Evolutionary conservation across 169 alveolate genomes (phyloP), one percentile per base, ranked within the genome.

Genomic region (Cryptosporidium baileyi): DNA sequence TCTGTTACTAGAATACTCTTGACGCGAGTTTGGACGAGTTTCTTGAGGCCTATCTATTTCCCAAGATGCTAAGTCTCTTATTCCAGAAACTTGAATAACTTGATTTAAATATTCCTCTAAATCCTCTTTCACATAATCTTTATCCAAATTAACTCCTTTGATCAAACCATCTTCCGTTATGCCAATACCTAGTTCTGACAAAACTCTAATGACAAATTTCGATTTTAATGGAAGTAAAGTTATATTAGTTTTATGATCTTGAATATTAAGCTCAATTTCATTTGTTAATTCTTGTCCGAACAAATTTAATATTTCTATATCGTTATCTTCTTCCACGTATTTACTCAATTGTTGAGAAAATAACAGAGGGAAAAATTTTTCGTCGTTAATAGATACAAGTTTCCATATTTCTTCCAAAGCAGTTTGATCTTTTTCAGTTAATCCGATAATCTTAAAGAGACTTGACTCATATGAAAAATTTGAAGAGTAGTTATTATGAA

Each of bases 61-160:
- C 85, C 85, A 74, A 54, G 67, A 36, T 43, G 85, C 85, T 17
- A 74, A 67, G 34, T 74, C 85, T 74, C 85, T 74, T 28, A 74
- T 34, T 3, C 85, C 85, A 54, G 67, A 51, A 38, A 74, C 54
- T 40, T 38, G 74, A n/a, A 74, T 74, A 2, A 74, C 38, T 24
- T 74, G 61, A 8, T 52, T 57, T 41, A 74, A 30, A 38, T 74
- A 74, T 1, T 54, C 57, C 22, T 36, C 32, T 7, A 36, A 17
- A 6, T 60, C 60, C 9, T 38, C 44, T 43, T 9, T 11, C 13
- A 17, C 19, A 9, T 54, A 38, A 8, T 38, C 47, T 3, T 52
- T 61, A 19, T 38, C 60, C 15, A 74, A 1, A 28, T 13, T 38
- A 2, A 67, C 34, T 0, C 85, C 67, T 26, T 74, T 41, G 11